Evolutionary conservation across 805 yeast genomes (phyloP), one percentile per base, ranked within the genome.

Genomic region (Tetrapisispora pingtungensis): DNA sequence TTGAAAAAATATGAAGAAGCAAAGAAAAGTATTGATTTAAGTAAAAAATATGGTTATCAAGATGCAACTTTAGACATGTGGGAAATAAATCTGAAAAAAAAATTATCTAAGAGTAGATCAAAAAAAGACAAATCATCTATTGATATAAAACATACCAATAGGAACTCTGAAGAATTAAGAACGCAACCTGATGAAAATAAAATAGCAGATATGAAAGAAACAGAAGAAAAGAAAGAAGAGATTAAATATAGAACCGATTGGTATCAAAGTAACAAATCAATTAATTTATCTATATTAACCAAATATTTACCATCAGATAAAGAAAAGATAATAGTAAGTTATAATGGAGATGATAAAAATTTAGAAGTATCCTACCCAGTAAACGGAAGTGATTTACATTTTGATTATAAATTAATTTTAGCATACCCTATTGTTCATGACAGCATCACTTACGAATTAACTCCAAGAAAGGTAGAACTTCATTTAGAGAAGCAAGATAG

Each of bases 391-490:
- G 68, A 70, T 5, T 69, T 83, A 1, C 80, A 76, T 49, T 85
- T 80, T 61, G 70, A 66, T 47, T 84, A 77, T 53, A 61, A 65
- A 39, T 76, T 75, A 10, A 79, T 77, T 1, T 64, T 85, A 31
- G 73, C 58, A 43, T 74, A 69, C 13, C 65, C 62, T 18, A 78
- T 90, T 26, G 73, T 65, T 24, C 66, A 78, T 1, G 59, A 56
- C 0, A 50, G 64, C 18, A 73, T 81, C 1, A 55, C 66, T 0
- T 75, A 61, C 52, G 70, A 66, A 12, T 74, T 88, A 2, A 79
- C 75, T 54, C 68, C 81, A 1, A 83, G 93, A 18, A 90, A 90
- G 55, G 52, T 90, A 3, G 97, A 90, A 61, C 58, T 88, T 8
- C 60, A 60, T n/a, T 64, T 89, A 34, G 57, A 38, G 22, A 88